phyloP scores from a whole-genome alignment of 257 asterid species.

The Solanum bulbocastanum region DNA sequence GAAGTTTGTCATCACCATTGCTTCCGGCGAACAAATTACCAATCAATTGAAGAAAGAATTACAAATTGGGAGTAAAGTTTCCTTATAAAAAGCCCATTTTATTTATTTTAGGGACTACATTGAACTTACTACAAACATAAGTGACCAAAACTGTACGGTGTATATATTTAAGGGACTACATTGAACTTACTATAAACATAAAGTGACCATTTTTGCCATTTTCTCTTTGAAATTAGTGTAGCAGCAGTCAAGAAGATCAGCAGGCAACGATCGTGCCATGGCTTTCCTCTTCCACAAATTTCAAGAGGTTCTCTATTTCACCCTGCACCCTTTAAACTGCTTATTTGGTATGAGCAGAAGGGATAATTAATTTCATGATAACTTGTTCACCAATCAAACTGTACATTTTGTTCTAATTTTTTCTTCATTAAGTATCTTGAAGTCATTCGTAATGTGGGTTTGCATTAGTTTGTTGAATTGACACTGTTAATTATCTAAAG shows the following conservation, averaged over 20 bases:
- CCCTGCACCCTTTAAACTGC: neutral
- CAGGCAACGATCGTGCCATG: slow-evolving; percentile 4
- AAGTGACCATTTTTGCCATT: neutral
- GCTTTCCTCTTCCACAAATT: slow-evolving; percentile 26
- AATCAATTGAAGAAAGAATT: neutral
- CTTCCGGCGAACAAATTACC: neutral
- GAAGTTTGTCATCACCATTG: slow-evolving; percentile 57
- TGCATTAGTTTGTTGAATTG: neutral
- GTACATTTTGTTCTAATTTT: neutral
- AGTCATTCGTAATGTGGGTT: neutral
- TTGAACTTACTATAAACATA: neutral
- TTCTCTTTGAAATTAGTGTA: neutral
- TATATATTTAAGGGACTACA: neutral
- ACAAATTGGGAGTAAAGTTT: neutral
- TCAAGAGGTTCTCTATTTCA: slow-evolving; percentile 14
- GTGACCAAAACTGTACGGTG: neutral
- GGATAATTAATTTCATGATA: too few relatives aligned
- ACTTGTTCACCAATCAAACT: neutral
- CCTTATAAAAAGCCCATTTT: neutral
- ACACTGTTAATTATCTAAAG: neutral
- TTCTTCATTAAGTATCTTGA: neutral
- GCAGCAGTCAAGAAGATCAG: neutral
- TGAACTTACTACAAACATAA: neutral
- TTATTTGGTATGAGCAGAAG: neutral
- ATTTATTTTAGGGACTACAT: neutral